Conservation (phyloP, 768 basidiomycete species). For the Ephemerocybe angulata region DNA sequence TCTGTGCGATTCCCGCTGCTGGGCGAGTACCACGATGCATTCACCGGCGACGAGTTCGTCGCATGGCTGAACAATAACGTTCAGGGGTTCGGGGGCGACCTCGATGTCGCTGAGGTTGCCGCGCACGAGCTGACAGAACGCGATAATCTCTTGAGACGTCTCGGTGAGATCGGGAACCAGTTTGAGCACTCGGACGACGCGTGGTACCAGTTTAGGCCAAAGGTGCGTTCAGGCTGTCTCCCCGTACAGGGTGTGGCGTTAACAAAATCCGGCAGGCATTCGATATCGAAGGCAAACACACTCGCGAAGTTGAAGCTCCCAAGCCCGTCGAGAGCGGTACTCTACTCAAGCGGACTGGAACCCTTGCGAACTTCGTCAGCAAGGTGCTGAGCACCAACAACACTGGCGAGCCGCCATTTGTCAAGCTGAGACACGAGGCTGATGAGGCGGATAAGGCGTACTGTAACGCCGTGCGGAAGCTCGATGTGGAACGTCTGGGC, state of each 20-base stretch:
- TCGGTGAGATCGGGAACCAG: conserved; percentile 80
- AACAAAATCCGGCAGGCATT: conserved; percentile 46
- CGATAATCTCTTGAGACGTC: conserved; percentile 61
- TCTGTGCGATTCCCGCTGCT: conserved; percentile 73
- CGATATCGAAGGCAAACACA: conserved; percentile 42
- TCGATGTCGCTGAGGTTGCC: conserved; percentile 77
- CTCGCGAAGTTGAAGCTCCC: conserved; percentile 21
- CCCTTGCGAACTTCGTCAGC: conserved; percentile 65
- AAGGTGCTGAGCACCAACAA: conserved; percentile 58
- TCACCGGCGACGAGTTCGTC: conserved; percentile 87
- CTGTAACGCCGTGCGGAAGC: conserved; percentile 71
- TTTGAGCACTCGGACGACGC: conserved; percentile 78
- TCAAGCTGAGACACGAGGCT: conserved; percentile 73
- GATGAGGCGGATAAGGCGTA: conserved; percentile 78
- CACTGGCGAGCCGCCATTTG: conserved; percentile 59
- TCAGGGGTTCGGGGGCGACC: conserved; percentile 69
- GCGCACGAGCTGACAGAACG: conserved; percentile 59
- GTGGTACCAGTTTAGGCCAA: conserved; percentile 80
- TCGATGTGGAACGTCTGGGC: conserved; percentile 80
- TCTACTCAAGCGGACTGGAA: conserved; percentile 65
- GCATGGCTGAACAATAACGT: conserved; percentile 80
- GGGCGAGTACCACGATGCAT: conserved; percentile 82
- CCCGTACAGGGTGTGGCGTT: not conserved
- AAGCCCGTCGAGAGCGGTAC: conserved; percentile 36
- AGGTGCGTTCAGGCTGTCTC: conserved; percentile 42